Evolutionary conservation across 2,329 filamentous ascomycete species (phyloP), one percentile per base, ranked within the genome.

Genomic region (Alternaria solani): DNA sequence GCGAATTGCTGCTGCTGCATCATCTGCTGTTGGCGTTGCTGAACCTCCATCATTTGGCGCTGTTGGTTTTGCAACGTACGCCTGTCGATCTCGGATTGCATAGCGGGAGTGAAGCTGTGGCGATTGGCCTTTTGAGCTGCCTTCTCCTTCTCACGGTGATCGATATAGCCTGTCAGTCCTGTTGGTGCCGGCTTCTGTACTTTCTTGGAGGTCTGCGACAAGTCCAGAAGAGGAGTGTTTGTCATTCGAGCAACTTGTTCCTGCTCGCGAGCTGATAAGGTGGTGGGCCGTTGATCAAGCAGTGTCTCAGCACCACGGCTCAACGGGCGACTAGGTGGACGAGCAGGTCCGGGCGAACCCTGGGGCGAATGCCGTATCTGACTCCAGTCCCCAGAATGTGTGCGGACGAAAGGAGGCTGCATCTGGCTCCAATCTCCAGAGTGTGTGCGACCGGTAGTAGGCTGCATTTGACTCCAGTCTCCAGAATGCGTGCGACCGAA

Each of bases 221-320:
- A 82, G 59, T 86, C 88, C 68, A 96, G 86, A 51, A 96, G 82
- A 0, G 93, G 91, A 0, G 88, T 89, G 1, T 91, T 91, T 0
- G 93, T 96, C 68, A 92, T 84, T 38, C 91, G 88, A 9, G 93
- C 91, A n/a, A 96, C 86, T 67, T 96, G 90, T 78, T 96, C 92
- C 75, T 96, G 93, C 77, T 97, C 93, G 16, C 91, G 88, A 18
- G 93, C 93, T 20, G 91, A 93, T n/a, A 97, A 83, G 58, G 89
- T 86, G 0, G 81, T 79, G 8, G 86, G 83, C 25, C 85, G 79
- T 65, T 87, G 84, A 49, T 82, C 81, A 20, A 90, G 77, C 57
- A 85, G 74, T 4, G 78, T 76, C 41, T 81, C 83, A 9, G 88
- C 83, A 11, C 87, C 86, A 44, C 88, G 86, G 53, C 70, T 77